A percentile compares a stretch with the other conserved stretches of the same genome.
Evolutionary conservation across 78 protist genomes (phyloP).

Genomic region (Anaeramoeba flamelloides): DNA sequence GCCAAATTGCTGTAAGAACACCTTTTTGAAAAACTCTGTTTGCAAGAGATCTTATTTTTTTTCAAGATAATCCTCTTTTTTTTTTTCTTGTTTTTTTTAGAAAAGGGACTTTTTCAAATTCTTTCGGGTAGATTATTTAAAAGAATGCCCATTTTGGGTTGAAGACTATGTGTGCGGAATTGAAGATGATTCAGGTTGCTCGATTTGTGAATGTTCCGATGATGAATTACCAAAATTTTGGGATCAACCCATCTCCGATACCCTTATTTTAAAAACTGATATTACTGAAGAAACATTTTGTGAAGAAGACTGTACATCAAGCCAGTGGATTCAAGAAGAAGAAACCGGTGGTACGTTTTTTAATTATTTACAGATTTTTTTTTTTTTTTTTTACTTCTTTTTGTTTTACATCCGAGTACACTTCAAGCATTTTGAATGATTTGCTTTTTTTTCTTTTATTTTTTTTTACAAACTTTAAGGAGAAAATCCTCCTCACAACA

Average conservation of each 20-base stretch:
- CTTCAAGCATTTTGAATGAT: no score
- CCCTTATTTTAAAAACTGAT: not conserved
- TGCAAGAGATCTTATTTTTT: no score
- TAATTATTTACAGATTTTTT: no score
- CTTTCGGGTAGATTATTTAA: not conserved
- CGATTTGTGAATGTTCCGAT: not conserved
- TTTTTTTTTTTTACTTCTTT: no score
- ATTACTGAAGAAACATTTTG: not conserved
- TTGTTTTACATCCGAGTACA: no score
- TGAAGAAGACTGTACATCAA: not conserved
- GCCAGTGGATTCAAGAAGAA: not conserved
- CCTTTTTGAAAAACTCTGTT: no score
- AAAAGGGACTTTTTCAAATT: not conserved
- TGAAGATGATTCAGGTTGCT: not conserved
- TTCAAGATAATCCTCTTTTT: no score
- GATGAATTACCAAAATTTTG: not conserved
- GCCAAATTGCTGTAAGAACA: no score
- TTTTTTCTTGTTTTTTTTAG: no score
- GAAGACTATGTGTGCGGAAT: not conserved
- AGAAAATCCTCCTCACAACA: no score
- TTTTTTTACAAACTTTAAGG: no score
- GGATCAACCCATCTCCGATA: not conserved
- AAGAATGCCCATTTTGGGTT: constrained; percentile 1
- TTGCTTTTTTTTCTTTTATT: no score
- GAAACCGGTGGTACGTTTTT: not conserved